phyloP scores from a whole-genome alignment of 75 land plant genomes.

The Pseudotsuga menziesii region DNA sequence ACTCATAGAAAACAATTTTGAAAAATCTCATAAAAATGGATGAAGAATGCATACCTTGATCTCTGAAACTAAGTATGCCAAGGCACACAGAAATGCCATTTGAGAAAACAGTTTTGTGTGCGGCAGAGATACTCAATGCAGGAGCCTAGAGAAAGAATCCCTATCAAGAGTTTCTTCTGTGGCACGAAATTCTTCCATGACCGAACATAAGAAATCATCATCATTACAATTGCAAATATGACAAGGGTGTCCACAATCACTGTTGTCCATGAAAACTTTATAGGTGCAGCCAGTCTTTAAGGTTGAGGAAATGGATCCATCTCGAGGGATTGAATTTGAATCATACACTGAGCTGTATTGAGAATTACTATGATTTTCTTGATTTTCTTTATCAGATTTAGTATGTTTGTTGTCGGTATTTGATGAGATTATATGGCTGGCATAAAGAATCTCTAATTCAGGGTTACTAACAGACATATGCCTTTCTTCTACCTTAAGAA shows the following conservation, averaged over 20 bases:
- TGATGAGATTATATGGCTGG: background rate
- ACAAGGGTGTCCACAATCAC: background rate
- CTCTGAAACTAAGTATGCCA: conserved; percentile 48
- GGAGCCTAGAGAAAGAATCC: conserved; percentile 41
- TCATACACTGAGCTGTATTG: background rate
- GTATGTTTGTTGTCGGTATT: background rate
- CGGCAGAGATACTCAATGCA: conserved; percentile 26
- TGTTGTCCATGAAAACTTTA: background rate
- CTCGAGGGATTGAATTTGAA: too few species aligned
- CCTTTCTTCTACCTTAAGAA: background rate
- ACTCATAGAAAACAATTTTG: too few species aligned
- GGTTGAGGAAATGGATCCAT: background rate
- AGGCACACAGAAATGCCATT: conserved; percentile 45
- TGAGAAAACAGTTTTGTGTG: conserved; percentile 42
- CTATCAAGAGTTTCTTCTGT: conserved; percentile 6
- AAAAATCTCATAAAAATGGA: background rate
- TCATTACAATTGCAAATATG: background rate
- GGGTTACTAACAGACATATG: background rate
- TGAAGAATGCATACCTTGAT: conserved; percentile 33
- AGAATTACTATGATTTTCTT: background rate
- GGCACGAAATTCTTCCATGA: background rate
- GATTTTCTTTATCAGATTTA: background rate
- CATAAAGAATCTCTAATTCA: background rate
- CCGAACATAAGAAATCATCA: background rate
- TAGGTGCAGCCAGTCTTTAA: background rate